Conservation (phyloP, 2,329 filamentous ascomycete species). For the Beauveria brongniartii region DNA sequence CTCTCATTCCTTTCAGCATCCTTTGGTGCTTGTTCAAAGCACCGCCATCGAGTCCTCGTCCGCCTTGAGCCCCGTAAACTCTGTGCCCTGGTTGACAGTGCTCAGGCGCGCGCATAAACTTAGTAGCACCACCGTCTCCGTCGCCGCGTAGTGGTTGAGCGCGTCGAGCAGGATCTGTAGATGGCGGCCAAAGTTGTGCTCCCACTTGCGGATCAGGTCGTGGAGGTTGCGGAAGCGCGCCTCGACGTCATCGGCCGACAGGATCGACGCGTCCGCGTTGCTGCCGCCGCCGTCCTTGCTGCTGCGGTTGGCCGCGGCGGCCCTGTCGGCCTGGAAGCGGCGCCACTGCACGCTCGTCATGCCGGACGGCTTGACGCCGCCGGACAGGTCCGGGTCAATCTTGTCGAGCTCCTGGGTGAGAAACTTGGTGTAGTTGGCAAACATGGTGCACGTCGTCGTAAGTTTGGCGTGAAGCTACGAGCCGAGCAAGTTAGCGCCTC, state of each 20-base stretch:
- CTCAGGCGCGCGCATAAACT: constrained; percentile 78
- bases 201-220: constrained; percentile 84
- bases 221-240: constrained; percentile 65
- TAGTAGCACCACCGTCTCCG: constrained; percentile 88
- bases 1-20: neutral
- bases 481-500: neutral
- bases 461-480: constrained; percentile 89
- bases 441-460: constrained; percentile 91
- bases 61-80: constrained; percentile 51
- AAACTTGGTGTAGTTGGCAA: constrained; percentile 81
- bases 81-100: constrained; percentile 70
- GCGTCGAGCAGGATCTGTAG: constrained; percentile 90
- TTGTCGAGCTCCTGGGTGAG: constrained; percentile 78
- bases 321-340: constrained; percentile 43
- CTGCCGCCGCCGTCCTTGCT: neutral
- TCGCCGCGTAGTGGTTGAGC: constrained; percentile 93
- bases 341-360: constrained; percentile 56
- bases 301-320: constrained; percentile 30
- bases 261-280: constrained; percentile 23
- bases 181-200: constrained; percentile 86
- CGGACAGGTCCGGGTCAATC: constrained; percentile 69
- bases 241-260: constrained; percentile 29
- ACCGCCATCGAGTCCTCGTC: constrained; percentile 40
- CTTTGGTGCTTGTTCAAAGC: neutral
- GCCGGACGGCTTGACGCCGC: constrained; percentile 47